A percentile compares a stretch with the other conserved stretches of the same genome.
These are phyloP conservation scores for Sporodiniella umbellata DNA, from an alignment of 371 early-diverging fungal genomes.

Conservation along the genomic window DNA sequence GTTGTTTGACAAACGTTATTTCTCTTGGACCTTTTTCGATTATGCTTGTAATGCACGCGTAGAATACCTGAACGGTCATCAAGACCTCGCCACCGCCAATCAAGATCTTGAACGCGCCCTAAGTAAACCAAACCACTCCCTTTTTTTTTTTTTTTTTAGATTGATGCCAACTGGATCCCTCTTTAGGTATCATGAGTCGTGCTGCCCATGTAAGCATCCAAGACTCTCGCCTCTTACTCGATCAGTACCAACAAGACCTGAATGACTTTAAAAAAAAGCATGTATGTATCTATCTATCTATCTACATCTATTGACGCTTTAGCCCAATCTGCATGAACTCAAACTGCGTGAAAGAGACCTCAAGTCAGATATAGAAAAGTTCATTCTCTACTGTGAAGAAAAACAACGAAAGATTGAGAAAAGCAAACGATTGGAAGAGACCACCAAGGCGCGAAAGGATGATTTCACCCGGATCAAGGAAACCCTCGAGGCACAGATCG, in stretches of 20 bases:
- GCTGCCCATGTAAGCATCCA: too few relatives aligned
- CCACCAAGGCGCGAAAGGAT: background rate
- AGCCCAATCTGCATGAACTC: background rate
- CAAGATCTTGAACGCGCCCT: background rate
- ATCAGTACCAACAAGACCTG: too few relatives aligned
- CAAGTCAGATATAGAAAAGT: background rate
- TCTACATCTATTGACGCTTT: too few relatives aligned
- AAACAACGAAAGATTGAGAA: background rate
- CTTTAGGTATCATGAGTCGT: too few relatives aligned
- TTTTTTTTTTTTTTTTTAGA: too few relatives aligned
- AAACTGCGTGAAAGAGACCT: background rate
- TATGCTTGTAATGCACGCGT: background rate
- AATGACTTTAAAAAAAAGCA: background rate
- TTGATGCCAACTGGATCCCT: too few relatives aligned
- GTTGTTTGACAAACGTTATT: background rate
- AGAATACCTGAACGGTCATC: background rate
- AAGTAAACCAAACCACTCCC: background rate
- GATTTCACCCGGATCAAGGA: background rate
- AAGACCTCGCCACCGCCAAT: background rate
- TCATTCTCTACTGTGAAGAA: background rate
- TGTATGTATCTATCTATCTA: background rate
- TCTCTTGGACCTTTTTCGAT: background rate
- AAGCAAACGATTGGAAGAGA: background rate
- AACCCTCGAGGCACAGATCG: background rate
- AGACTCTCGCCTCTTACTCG: too few relatives aligned